Conservation (phyloP, 139 green algal genomes). For the Desmodesmus armatus region DNA sequence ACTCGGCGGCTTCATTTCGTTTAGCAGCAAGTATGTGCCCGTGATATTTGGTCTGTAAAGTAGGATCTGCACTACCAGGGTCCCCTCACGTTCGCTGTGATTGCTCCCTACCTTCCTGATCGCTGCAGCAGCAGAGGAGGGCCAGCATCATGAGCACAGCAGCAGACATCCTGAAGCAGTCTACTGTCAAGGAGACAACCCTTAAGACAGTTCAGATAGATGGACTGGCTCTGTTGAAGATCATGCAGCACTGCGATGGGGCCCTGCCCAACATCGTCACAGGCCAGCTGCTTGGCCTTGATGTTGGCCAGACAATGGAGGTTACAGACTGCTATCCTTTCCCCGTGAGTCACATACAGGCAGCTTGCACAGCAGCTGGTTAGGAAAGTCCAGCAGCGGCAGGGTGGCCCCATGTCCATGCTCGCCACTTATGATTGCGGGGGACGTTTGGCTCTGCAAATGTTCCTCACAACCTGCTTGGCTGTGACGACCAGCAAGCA, state of each 20-base stretch:
- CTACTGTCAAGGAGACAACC: slow-evolving; percentile 53
- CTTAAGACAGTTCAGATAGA: slow-evolving; percentile 81
- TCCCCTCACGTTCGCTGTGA: no score
- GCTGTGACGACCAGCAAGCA: no score
- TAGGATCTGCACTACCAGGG: no score
- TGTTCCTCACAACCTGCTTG: no score
- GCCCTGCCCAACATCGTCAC: slow-evolving; percentile 85
- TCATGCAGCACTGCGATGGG: slow-evolving; percentile 96
- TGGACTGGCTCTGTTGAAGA: slow-evolving; percentile 91
- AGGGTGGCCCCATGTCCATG: no score
- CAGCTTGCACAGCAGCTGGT: no score
- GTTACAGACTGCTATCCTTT: slow-evolving; percentile 99
- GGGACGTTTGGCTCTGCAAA: no score
- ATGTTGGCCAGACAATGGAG: slow-evolving; percentile 95
- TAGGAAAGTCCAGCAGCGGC: no score
- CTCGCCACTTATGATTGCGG: no score
- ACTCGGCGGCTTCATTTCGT: no score
- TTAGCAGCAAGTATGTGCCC: no score
- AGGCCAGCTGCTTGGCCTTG: slow-evolving; percentile 96
- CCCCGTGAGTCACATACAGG: slow-evolving; percentile 72
- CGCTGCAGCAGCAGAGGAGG: neutral
- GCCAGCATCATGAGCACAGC: slow-evolving; percentile 46
- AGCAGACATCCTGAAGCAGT: slow-evolving; percentile 34
- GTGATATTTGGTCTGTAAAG: neutral
- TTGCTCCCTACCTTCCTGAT: neutral